A percentile compares a stretch with the other conserved stretches of the same genome.
These are phyloP conservation scores for Talaromyces sp. DNA, from an alignment of 2,329 filamentous ascomycete species.

Conservation along the genomic window DNA sequence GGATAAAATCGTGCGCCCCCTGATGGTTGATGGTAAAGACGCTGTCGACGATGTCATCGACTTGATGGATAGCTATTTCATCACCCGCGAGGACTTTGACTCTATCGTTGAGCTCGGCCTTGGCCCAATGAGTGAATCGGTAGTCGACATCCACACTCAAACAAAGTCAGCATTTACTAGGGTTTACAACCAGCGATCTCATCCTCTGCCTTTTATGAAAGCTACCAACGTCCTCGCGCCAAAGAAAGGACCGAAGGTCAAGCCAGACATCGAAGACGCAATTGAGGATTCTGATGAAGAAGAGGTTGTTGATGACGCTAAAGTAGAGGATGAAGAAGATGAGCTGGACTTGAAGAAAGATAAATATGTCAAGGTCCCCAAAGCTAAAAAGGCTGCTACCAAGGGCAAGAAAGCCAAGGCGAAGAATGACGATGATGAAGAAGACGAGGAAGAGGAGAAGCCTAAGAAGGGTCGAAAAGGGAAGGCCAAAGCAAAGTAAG, in stretches of 20 bases:
- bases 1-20: slow-evolving; percentile 69
- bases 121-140: slow-evolving; percentile 72
- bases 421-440: slow-evolving; percentile 45
- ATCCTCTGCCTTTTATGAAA: slow-evolving; percentile 96
- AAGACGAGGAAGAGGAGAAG: slow-evolving; percentile 52
- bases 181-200: slow-evolving; percentile 79
- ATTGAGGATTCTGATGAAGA: slow-evolving; percentile 84
- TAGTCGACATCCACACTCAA: slow-evolving; percentile 73
- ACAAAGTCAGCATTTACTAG: slow-evolving; percentile 88
- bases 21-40: slow-evolving; percentile 77
- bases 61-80: slow-evolving; percentile 93
- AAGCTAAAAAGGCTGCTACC: slow-evolving; percentile 38
- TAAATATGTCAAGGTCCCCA: slow-evolving; percentile 92
- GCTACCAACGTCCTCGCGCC: slow-evolving; percentile 71
- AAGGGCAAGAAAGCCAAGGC: slow-evolving; percentile 33
- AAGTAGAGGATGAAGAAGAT: slow-evolving; percentile 65
- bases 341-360: slow-evolving; percentile 86
- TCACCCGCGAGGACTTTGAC: slow-evolving; percentile 93
- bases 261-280: slow-evolving; percentile 91
- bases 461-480: slow-evolving; percentile 49
- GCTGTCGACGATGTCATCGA: slow-evolving; percentile 79
- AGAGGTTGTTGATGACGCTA: slow-evolving; percentile 53
- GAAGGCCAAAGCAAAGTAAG: slow-evolving; percentile 27
- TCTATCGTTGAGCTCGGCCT: slow-evolving; percentile 87
- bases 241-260: slow-evolving; percentile 67